Base-by-base conservation (phyloP, 208 protist species). In the Leptomonas seymouri region DNA sequence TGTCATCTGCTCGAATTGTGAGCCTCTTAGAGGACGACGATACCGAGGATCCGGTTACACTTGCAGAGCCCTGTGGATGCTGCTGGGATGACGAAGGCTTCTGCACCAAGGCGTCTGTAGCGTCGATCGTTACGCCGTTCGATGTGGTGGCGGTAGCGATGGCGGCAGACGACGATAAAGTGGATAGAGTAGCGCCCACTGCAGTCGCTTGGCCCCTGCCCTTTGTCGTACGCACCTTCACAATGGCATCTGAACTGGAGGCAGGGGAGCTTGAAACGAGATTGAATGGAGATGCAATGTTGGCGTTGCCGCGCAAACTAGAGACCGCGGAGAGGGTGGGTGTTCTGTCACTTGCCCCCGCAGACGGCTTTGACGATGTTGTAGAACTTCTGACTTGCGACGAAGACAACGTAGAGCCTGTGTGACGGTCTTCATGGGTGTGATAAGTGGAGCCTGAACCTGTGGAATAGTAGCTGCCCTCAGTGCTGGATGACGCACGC, bases 201-300 rank as follows among this genome's bases (percentile, higher is more conserved):
- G 51, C 9, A 12, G 30, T 20, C 28, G 21, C n/a, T 44, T 18
- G 41, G 30, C 28, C 18, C 16, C 23, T n/a, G 3, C 5, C 55
- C 36, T 65, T 57, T 14, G 3, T 28, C 30, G 28, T 9, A 14
- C 3, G 21, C 28, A 0, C 9, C 2, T 34, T 12, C 2, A n/a
- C 34, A 3, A 67, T 3, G 2, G 61, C 61, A 23, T 57, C 61
- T 18, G 61, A 67, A 48, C 48, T 67, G 27, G 61, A 67, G 31
- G 20, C 31, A 23, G 46, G 48, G 3, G 61, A 57, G 30, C 14
- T 15, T 9, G 23, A 11, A 21, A 18, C 44, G 23, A 1, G 23
- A 1, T 46, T 11, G 2, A 28, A 44, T 8, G 46, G 28, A 14
- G 28, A 45, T 2, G 31, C 44, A 46, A 7, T 28, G 34, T 36